Conservation (phyloP, 2,329 filamentous ascomycete species). For the Decorospora gaudefroyi region DNA sequence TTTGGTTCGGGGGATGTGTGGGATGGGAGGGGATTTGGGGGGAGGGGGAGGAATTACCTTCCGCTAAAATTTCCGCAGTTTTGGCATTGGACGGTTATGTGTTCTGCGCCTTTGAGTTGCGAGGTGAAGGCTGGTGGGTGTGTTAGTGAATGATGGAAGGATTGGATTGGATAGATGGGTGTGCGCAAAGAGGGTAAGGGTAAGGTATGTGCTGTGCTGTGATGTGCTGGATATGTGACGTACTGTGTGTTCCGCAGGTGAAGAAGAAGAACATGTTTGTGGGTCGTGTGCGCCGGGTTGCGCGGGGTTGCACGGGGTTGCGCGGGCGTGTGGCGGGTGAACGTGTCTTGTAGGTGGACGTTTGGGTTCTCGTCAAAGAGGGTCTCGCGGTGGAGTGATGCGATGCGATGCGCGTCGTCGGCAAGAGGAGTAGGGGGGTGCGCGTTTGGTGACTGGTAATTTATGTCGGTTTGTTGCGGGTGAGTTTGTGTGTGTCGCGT, state of each 20-base stretch:
- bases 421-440: background rate
- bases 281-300: background rate
- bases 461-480: background rate
- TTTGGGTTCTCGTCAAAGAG: too few species aligned
- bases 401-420: constrained; percentile 1
- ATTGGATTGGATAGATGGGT: background rate
- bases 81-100: constrained; percentile 57
- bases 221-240: too few species aligned
- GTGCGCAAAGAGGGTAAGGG: background rate
- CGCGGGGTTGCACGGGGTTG: background rate
- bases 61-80: constrained; percentile 57
- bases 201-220: too few species aligned
- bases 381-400: background rate
- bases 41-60: constrained; percentile 3
- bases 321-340: background rate
- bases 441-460: background rate
- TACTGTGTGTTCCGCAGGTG: constrained; percentile 57
- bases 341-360: too few species aligned
- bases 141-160: background rate
- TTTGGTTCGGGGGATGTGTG: background rate
- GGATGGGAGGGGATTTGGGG: background rate
- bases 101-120: constrained; percentile 53
- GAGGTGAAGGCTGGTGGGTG: constrained; percentile 52
- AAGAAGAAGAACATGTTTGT: constrained; percentile 55
- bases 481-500: background rate